Evolutionary conservation across 371 early-diverging fungal genomes (phyloP), one percentile per base, ranked within the genome.

Genomic region (Rhizopus arrhizus): DNA sequence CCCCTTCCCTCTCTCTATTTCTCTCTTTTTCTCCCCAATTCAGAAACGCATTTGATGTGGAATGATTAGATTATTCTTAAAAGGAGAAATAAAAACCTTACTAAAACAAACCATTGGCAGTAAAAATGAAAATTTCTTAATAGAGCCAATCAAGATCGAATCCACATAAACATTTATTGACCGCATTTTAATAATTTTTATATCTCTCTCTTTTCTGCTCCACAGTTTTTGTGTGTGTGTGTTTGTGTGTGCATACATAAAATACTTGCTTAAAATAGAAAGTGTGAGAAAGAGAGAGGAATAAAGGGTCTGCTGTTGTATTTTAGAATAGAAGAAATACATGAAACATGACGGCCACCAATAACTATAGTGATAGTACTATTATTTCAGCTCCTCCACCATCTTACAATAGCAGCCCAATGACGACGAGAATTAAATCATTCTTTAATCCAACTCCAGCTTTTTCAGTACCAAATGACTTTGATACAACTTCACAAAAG

Each of bases 401-500:
- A 54, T 79, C 79, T 33, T 79, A 79, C 31, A 59, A 47, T 36
- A 55, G 22, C 22, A 22, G 66, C 22, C 68, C 63, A 54, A 70
- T 73, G 65, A 66, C 69, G 29, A 69, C 69, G 22, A 63, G 74
- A 40, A 63, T 78, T 22, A 76, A 74, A 48, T 70, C 74, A 12
- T 69, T 75, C 32, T 74, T 78, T 56, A 62, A 34, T 45, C 48
- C 55, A 29, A 49, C 58, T 10, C 51, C 69, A 12, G 32, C 70
- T 13, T 73, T 73, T 47, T 51, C 70, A 9, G 68, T 70, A 13
- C 74, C 74, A 22, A 69, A 66, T 41, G 68, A 73, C 28, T 73
- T 73, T 56, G 66, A 73, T 49, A 60, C 68, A 1, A 54, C 65
- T 15, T 59, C 61, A 12, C 67, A 73, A 47, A 74, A 72, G 28